Evolutionary conservation across 2,329 filamentous ascomycete species (phyloP).

Genomic region (Epichloe typhina): DNA sequence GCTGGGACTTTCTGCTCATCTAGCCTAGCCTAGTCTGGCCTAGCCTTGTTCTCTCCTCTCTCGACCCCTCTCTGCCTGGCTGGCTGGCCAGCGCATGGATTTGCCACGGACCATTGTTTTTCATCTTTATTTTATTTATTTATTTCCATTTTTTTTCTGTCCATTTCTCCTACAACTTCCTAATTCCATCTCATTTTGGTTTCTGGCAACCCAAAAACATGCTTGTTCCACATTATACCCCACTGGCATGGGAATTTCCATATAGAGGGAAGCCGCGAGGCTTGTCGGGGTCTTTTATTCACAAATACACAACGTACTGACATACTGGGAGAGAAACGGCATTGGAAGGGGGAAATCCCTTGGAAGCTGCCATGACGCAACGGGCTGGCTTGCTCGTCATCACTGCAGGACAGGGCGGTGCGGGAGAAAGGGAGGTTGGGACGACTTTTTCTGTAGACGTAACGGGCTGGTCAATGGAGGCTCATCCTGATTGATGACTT

Average conservation of each 20-base stretch:
- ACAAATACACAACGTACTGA: too few species aligned
- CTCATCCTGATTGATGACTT: too few species aligned
- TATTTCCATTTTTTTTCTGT: slow-evolving; percentile 1
- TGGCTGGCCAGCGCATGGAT: too few species aligned
- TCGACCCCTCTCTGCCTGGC: neutral
- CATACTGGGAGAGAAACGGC: neutral
- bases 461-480: too few species aligned
- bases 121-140: too few species aligned
- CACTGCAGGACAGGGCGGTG: neutral
- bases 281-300: slow-evolving; percentile 8
- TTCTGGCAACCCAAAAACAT: slow-evolving; percentile 1
- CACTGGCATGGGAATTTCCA: slow-evolving; percentile 19
- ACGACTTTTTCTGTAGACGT: neutral
- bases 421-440: neutral
- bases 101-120: neutral
- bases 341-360: too few species aligned
- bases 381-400: too few species aligned
- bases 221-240: slow-evolving; percentile 16
- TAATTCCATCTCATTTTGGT: neutral
- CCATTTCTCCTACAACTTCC: slow-evolving; percentile 6
- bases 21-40: slow-evolving; percentile 22
- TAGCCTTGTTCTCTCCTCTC: too few species aligned
- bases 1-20: slow-evolving; percentile 87
- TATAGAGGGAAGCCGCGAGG: slow-evolving; percentile 30
- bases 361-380: too few species aligned